Base-by-base conservation (phyloP, 305 asterid species). In the Fraxinus albicans region DNA sequence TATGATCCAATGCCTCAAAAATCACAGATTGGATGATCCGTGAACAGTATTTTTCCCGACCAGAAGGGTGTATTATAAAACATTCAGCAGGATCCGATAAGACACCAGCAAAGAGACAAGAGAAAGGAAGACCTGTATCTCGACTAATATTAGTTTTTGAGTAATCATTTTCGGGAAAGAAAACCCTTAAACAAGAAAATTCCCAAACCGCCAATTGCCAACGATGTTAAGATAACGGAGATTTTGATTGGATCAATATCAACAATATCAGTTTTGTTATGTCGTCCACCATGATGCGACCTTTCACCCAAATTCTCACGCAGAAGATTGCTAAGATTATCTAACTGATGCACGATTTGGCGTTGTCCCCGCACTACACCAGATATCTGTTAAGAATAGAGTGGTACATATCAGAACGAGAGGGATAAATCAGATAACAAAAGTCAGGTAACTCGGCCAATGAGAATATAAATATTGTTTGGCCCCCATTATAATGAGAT, bases 321-420 rank as follows among this genome's bases (percentile, higher is more conserved):
- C 10, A 90, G 81, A 83, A 86, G 80, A 55, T 76, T 88, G 55
- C 78, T 83, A 19, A 88, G 86, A 9, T 82, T 88, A 73, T 87
- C 89, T 76, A 84, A 74, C 89, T 94, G 98, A 77, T 92, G 95
- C 89, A 95, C 88, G 53, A 93, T 87, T 89, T 97, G 98, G 77
- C 95, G 95, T 65, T 97, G 99, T 9, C 97, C 91, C 13, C 97
- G 92, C 23, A 90, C 85, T 77, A 97, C 83, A 67, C 80, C 91
- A 36, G 95, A 86, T 82, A 97, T 82, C 99, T 97, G 92, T 60
- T 7, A 23, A 79, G 10, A 65, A 27, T 7, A 36, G 19, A 50
- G 81, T 53, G 40, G 40, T 77, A 55, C 40, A 40, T 33, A 35
- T 82, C 35, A 77, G 77, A 63, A 25, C 19, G 7, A 21, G 9